A percentile compares a stretch with the other conserved stretches of the same genome.
phyloP scores from a whole-genome alignment of 768 basidiomycete genomes.

The Naganishia vaughanmartiniae region DNA sequence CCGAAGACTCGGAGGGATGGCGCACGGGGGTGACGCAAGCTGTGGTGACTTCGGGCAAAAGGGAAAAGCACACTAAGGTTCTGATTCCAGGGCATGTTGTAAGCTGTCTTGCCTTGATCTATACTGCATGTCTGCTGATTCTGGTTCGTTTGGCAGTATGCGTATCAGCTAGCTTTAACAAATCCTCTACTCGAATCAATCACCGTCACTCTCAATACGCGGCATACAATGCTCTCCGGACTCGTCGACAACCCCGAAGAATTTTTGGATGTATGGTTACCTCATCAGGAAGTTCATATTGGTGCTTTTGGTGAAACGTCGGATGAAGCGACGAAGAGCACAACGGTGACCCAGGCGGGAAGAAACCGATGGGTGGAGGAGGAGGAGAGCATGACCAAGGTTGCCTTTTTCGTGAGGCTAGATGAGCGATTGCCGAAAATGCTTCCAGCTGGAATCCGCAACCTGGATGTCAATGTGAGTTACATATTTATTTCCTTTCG shows the following conservation, averaged over 20 bases:
- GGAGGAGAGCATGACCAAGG: constrained; percentile 20
- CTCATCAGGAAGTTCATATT: neutral
- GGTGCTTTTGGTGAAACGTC: constrained; percentile 3
- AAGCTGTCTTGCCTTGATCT: constrained; percentile 17
- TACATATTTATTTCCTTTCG: neutral
- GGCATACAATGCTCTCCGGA: constrained; percentile 34
- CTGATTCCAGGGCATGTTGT: constrained; percentile 39
- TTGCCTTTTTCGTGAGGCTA: constrained; percentile 1
- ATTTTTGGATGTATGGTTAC: constrained; percentile 9
- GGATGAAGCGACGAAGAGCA: neutral
- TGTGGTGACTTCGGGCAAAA: constrained; percentile 33
- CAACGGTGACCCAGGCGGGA: neutral
- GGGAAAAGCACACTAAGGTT: constrained; percentile 35
- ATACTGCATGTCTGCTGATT: neutral
- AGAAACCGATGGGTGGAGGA: constrained; percentile 5
- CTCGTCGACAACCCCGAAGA: neutral
- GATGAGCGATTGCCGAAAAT: neutral
- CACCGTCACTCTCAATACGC: constrained; percentile 74
- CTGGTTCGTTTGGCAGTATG: constrained; percentile 55
- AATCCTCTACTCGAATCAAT: constrained; percentile 97
- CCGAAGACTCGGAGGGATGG: constrained; percentile 7
- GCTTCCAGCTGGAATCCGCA: neutral
- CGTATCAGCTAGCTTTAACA: constrained; percentile 83
- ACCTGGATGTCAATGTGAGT: neutral
- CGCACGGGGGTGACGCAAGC: neutral